Conservation (phyloP, 176 grass and related monocot genomes). For the Hordeum marinum region DNA sequence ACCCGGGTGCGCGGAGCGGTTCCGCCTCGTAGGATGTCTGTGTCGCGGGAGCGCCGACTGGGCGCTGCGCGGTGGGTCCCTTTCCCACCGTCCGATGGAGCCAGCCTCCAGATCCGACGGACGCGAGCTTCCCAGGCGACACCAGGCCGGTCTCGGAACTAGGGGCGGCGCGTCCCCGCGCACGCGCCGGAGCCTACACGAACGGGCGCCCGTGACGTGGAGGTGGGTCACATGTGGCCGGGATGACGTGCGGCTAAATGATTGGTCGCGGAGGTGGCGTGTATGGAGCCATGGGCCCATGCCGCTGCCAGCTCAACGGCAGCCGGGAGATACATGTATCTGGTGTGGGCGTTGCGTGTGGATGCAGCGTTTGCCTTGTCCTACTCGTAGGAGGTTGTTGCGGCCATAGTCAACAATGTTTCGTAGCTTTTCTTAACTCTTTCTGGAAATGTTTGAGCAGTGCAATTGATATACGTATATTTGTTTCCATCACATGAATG, state of each 20-base stretch:
- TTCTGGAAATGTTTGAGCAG: neutral
- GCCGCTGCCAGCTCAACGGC: conserved; percentile 9
- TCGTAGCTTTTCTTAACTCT: neutral
- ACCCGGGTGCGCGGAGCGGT: neutral
- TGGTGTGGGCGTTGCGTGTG: conserved; percentile 1
- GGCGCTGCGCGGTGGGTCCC: neutral
- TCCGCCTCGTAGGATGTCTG: conserved; percentile 30
- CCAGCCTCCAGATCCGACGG: neutral
- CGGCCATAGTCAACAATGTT: neutral
- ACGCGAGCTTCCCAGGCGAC: neutral
- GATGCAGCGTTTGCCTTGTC: neutral
- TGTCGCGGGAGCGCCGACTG: conserved; percentile 32
- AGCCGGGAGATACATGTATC: neutral
- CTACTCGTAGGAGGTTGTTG: neutral
- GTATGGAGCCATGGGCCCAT: neutral
- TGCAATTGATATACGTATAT: neutral
- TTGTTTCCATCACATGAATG: neutral
- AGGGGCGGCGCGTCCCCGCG: neutral
- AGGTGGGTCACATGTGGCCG: neutral
- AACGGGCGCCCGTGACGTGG: neutral
- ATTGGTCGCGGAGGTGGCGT: conserved; percentile 6
- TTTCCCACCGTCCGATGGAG: neutral
- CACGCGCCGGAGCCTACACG: conserved; percentile 11
- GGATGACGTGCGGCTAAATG: neutral
- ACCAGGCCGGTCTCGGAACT: neutral